Base-by-base conservation (phyloP, 2,329 filamentous ascomycete species). In the Dryadomyces sulphureus region DNA sequence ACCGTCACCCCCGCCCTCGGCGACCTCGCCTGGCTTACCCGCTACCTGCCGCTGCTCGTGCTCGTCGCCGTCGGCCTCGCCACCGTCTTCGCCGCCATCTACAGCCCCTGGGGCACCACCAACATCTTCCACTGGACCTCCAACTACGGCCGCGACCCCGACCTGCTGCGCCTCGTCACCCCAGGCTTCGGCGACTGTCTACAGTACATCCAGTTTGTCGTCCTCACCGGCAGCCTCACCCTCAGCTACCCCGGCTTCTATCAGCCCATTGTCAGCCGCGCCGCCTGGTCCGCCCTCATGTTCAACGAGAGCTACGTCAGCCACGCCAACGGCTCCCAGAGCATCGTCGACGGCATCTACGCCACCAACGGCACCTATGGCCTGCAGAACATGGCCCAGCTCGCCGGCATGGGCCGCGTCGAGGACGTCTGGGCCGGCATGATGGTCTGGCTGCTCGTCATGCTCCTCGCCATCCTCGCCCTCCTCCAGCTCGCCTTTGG, bases 51-150 rank as follows among this genome's bases (percentile, higher is more conserved):
- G 1, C 71, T 90, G 21, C 68, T 82, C 3, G 76, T 95, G 21
- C 70, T 98, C 27, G 65, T 90, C 3, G 69, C 90, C 36, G 85
- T 93, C 40, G 92, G 79, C 2, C 62, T 88, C 48, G 87, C 89
- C 14, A 94, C 90, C 7, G 68, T 89, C 32, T 79, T 87, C 53
- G 88, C 92, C 3, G 84, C 79, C 43, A 85, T 93, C 34, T 90
- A 79, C 59, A 95, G 89, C 57, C 92, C 92, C 0, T 98, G 92
- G 90, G 92, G 92, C 19, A 85, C 87, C 1, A 78, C 78, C 7
- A 84, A 98, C 59, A 72, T 90, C 19, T 96, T 96, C 60, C 81
- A 85, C 54, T 98, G 90, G 88, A 88, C 87, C n/a, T 93, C 87
- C 58, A 98, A 98, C 60, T 96, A 94, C 60, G 92, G 92, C 32